Evolutionary conservation across 2,329 filamentous ascomycete species (phyloP), one percentile per base, ranked within the genome.

Genomic region (Xylariaceae sp.): DNA sequence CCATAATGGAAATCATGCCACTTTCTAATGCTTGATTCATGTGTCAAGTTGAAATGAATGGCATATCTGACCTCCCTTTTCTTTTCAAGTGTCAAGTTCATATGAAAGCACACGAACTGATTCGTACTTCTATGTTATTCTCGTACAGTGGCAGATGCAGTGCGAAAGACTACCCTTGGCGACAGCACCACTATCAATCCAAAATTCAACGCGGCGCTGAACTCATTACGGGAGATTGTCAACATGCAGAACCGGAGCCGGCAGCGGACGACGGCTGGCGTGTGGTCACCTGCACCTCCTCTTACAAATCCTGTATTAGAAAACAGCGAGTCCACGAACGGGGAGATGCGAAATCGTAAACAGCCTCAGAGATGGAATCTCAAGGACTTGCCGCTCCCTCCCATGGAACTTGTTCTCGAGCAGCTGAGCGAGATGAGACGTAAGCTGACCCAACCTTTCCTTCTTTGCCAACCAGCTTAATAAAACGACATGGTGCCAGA

Each of bases 321-420:
- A 35, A 12, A 50, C 12, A 12, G 26, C 30, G 57, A 53, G 8
- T 43, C 47, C 1, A 51, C 43, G 12, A 49, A 54, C 1, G 12
- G 30, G 9, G 4, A n/a, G 2, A 43, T 48, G 7, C 43, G 31
- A 7, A 53, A 76, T 7, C 76, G 78, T 47, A 74, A 74, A 51
- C 69, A 73, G 0, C 58, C 80, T 4, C 75, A 77, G 0, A 70
- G 69, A 2, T 76, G 74, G 2, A 74, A 74, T 1, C 65, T 81
- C 27, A 68, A 71, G n/a, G 77, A 80, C 51, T 67, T 83, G n/a
- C 73, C 76, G 2, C 74, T 83, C 71, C 80, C 80, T 6, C 79
- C 80, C 0, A 74, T 78, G 67, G 69, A 74, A 4, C 66, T 77
- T 1, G 79, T 82, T 2, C 72, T 80, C 1, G 67, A 68, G 6